Percentiles rank a stretch among this genome's conserved stretches.
Evolutionary conservation across 345 rosid genomes (phyloP).

Genomic region (Isatis tinctoria): DNA sequence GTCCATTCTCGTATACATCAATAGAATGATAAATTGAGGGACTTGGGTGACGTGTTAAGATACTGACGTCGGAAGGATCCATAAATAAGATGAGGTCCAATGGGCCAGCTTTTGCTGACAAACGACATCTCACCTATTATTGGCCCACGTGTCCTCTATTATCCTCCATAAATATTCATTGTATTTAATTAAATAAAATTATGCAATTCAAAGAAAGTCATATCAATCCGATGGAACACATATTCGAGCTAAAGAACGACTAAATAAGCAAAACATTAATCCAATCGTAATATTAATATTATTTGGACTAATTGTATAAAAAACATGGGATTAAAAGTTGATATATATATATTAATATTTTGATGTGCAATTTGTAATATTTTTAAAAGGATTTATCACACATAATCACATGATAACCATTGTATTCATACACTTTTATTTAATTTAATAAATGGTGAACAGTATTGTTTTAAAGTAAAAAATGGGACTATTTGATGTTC

Average conservation of each 20-base stretch:
- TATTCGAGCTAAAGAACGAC: background rate
- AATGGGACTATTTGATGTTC: background rate
- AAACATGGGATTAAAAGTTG: background rate
- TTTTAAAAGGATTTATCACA: too few relatives aligned
- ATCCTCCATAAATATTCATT: background rate
- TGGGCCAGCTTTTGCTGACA: conserved; percentile 28
- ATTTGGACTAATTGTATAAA: background rate
- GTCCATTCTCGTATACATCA: background rate
- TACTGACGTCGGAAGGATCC: conserved; percentile 4
- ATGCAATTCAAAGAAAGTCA: background rate
- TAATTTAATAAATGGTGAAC: background rate
- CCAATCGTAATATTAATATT: too few relatives aligned
- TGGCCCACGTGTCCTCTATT: conserved; percentile 13
- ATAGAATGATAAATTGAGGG: conserved; percentile 7
- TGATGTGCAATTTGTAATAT: background rate
- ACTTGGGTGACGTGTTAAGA: conserved; percentile 21
- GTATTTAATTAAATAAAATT: background rate
- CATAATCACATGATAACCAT: background rate
- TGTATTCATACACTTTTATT: background rate
- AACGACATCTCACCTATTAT: conserved; percentile 1
- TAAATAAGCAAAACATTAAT: background rate
- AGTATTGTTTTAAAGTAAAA: background rate
- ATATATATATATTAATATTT: background rate
- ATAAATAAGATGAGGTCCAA: conserved; percentile 16
- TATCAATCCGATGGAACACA: background rate